A percentile compares a stretch with the other conserved stretches of the same genome.
Evolutionary conservation across 2,329 filamentous ascomycete species (phyloP).

Genomic region (Aspergillus latus): DNA sequence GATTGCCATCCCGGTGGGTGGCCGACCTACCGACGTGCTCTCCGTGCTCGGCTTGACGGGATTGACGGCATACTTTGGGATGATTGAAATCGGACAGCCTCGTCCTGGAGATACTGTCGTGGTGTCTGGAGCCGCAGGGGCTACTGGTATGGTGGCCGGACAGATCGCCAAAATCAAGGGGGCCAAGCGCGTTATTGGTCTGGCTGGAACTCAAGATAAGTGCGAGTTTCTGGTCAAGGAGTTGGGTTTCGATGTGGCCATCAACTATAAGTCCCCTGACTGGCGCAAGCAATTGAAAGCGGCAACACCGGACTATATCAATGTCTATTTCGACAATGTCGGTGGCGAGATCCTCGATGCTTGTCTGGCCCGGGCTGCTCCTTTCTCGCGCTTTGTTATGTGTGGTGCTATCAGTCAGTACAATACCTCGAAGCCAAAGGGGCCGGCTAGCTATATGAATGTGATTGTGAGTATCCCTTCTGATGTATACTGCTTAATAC

Average conservation of each 20-base stretch:
- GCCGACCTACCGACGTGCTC: constrained; percentile 60
- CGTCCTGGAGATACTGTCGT: constrained; percentile 72
- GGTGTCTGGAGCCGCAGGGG: constrained; percentile 74
- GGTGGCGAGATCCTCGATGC: constrained; percentile 70
- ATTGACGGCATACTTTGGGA: constrained; percentile 74
- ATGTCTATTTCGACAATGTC: constrained; percentile 74
- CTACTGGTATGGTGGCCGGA: constrained; percentile 72
- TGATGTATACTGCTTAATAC: neutral
- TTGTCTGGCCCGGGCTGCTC: constrained; percentile 63
- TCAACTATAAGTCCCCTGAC: constrained; percentile 68
- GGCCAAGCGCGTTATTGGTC: constrained; percentile 59
- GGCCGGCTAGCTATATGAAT: constrained; percentile 52
- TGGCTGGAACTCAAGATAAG: constrained; percentile 67
- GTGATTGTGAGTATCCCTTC: constrained; percentile 36
- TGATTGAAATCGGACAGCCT: constrained; percentile 66
- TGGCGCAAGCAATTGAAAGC: constrained; percentile 62
- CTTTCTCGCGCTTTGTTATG: constrained; percentile 65
- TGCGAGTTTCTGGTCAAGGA: constrained; percentile 64
- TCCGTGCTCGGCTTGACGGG: constrained; percentile 66
- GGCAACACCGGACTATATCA: constrained; percentile 60
- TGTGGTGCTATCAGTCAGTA: constrained; percentile 72
- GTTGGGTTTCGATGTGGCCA: constrained; percentile 64
- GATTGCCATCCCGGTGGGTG: constrained; percentile 47
- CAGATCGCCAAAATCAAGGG: constrained; percentile 77
- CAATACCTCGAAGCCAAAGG: constrained; percentile 57